Evolutionary conservation across 768 basidiomycete species (phyloP), one percentile per base, ranked within the genome.

Genomic region (Neoboletus brunneissimus): DNA sequence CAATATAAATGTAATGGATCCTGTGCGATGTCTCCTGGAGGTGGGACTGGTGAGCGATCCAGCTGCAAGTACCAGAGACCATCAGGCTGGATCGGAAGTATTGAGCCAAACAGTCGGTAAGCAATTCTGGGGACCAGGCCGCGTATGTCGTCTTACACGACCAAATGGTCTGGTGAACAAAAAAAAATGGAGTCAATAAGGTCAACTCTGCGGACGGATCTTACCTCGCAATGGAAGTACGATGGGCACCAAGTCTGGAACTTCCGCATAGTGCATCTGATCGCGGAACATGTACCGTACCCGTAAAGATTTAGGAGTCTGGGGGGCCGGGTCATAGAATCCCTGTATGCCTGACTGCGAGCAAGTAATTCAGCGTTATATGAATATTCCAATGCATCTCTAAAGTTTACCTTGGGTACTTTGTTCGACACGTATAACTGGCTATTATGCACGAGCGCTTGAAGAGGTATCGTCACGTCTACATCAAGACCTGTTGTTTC

Each of bases 271-370:
- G 67, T 95, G 93, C 72, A 75, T 64, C 56, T 81, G 80, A 41
- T 84, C 85, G 64, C 81, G 79, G 78, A 95, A 97, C 46, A 81
- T 73, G 73, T 95, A 95, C 44, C 84, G 82, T 38, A 95, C 77
- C 31, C 83, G 78, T 50, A 94, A 74, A 6, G 76, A 75, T 75
- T 95, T 94, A 47, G 79, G 72, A 53, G 81, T 77, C n/a, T 83
- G 84, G 15, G 89, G 86, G 18, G 86, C 85, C 54, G 90, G 89
- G 74, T 96, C 93, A 67, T 83, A 86, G 76, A 97, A 94, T n/a
- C 93, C 93, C 65, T 91, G 86, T 40, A 96, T 77, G 27, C 84
- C 81, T 56, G 84, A 76, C 89, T 89, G 61, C 32, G 37, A 51
- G 35, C 56, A 54, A 51, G 23, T 54, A 8, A 42, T 59, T n/a